A percentile compares a stretch with the other conserved stretches of the same genome.
Conservation (phyloP, 371 early-diverging fungal genomes). For the Saksenaea vasiformis region DNA sequence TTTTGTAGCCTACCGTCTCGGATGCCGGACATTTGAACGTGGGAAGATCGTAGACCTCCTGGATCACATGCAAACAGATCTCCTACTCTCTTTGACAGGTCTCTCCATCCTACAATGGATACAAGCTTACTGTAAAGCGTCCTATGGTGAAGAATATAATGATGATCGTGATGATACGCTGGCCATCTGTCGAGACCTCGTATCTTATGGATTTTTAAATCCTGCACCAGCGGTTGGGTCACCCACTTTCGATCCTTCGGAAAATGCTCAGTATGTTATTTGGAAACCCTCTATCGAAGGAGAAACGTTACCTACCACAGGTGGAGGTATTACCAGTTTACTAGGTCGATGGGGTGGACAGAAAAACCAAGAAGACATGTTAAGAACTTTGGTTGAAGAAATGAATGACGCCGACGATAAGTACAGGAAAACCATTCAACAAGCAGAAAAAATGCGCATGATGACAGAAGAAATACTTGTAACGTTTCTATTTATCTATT, state of each 20-base stretch:
- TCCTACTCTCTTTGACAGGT: neutral
- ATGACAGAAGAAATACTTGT: conserved; percentile 68
- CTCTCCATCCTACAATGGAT: neutral
- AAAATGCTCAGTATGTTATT: neutral
- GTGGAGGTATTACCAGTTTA: conserved; percentile 17
- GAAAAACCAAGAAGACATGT: conserved; percentile 10
- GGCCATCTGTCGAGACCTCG: neutral
- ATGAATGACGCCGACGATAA: conserved; percentile 58
- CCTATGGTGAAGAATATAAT: neutral
- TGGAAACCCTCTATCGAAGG: neutral
- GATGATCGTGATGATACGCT: neutral
- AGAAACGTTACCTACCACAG: neutral
- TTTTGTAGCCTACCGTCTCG: neutral
- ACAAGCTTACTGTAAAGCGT: neutral
- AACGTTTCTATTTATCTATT: conserved; percentile 29
- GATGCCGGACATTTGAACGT: neutral
- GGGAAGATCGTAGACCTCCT: neutral
- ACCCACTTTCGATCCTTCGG: neutral
- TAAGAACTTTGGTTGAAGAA: conserved; percentile 12
- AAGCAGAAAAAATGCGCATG: conserved; percentile 62
- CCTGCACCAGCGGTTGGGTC: neutral
- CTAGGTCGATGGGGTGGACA: conserved; percentile 24
- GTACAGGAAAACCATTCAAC: conserved; percentile 57
- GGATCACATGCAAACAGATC: neutral
- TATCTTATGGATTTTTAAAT: neutral